These are phyloP conservation scores for Cubamyces lactineus DNA, from an alignment of 768 basidiomycete species.

Conservation along the genomic window DNA sequence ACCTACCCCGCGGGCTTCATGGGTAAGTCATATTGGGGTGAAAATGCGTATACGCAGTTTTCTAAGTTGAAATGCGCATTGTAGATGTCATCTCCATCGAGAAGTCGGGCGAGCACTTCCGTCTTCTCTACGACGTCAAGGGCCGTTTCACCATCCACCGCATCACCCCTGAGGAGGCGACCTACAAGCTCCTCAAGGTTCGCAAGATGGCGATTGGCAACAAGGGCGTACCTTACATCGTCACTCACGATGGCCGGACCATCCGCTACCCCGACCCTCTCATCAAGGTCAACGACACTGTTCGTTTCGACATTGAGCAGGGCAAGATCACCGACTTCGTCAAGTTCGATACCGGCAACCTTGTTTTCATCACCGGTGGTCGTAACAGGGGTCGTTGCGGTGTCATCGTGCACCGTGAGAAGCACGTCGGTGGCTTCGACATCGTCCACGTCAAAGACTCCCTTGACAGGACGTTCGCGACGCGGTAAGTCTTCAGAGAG, in stretches of 20 bases:
- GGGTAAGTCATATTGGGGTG: conserved; percentile 57
- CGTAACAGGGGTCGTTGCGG: conserved; percentile 99
- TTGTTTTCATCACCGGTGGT: conserved; percentile 97
- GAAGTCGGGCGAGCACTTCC: conserved; percentile 99
- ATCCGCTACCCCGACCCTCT: conserved; percentile 98
- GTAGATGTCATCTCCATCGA: conserved; percentile 95
- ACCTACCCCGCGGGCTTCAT: conserved; percentile 97
- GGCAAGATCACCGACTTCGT: conserved; percentile 91
- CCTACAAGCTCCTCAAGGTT: conserved; percentile 96
- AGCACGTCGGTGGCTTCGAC: conserved; percentile 98
- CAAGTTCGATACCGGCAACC: conserved; percentile 97
- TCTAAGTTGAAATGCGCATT: background rate
- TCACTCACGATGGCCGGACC: conserved; percentile 99
- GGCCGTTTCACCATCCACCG: conserved; percentile 99
- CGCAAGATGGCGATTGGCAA: conserved; percentile 88
- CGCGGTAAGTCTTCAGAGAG: conserved; percentile 64
- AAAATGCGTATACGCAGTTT: background rate
- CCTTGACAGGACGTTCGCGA: conserved; percentile 94
- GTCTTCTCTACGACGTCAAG: conserved; percentile 98
- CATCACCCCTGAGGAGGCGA: conserved; percentile 96
- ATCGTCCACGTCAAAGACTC: conserved; percentile 98
- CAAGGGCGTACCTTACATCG: conserved; percentile 94
- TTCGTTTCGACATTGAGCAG: conserved; percentile 96
- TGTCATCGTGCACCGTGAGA: conserved; percentile 94
- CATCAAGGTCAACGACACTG: conserved; percentile 95